A percentile compares a stretch with the other conserved stretches of the same genome.
phyloP scores from a whole-genome alignment of 768 basidiomycete species.

The Boletus rubescentipes region DNA sequence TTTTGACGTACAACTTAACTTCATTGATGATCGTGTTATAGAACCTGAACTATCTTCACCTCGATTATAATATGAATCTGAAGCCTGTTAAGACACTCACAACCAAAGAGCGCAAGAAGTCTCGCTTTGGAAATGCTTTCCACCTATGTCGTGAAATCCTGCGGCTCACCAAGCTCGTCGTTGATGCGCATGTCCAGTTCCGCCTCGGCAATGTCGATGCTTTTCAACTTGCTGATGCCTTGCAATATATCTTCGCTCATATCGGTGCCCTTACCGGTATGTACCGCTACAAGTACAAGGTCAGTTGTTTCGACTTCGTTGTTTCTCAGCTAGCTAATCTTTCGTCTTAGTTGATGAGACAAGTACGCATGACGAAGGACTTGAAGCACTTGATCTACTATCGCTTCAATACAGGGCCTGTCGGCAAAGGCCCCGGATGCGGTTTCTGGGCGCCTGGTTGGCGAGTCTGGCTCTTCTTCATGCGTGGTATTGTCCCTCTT shows the following conservation, averaged over 20 bases:
- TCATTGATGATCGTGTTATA: slow-evolving; percentile 26
- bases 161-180: slow-evolving; percentile 95
- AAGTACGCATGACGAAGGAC: slow-evolving; percentile 99
- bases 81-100: slow-evolving; percentile 97
- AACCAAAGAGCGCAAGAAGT: slow-evolving; percentile 99
- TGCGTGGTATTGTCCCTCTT: slow-evolving; percentile 97
- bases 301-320: slow-evolving; percentile 29
- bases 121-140: slow-evolving; percentile 99
- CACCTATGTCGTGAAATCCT: slow-evolving; percentile 97
- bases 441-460: slow-evolving; percentile 99
- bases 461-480: slow-evolving; percentile 99
- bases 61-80: slow-evolving; percentile 98
- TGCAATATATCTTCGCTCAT: slow-evolving; percentile 97
- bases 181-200: slow-evolving; percentile 98
- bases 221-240: slow-evolving; percentile 97
- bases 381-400: slow-evolving; percentile 98
- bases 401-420: slow-evolving; percentile 99
- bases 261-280: slow-evolving; percentile 98
- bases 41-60: slow-evolving; percentile 91
- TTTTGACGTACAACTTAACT: neutral
- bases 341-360: slow-evolving; percentile 80
- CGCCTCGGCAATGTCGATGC: slow-evolving; percentile 98
- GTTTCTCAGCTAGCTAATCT: slow-evolving; percentile 4
- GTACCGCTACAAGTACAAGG: slow-evolving; percentile 99
- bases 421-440: slow-evolving; percentile 97